Percentiles rank a stretch among this genome's conserved stretches.
Conservation (phyloP, 371 early-diverging fungal species). For the Choanephora cucurbitarum region DNA sequence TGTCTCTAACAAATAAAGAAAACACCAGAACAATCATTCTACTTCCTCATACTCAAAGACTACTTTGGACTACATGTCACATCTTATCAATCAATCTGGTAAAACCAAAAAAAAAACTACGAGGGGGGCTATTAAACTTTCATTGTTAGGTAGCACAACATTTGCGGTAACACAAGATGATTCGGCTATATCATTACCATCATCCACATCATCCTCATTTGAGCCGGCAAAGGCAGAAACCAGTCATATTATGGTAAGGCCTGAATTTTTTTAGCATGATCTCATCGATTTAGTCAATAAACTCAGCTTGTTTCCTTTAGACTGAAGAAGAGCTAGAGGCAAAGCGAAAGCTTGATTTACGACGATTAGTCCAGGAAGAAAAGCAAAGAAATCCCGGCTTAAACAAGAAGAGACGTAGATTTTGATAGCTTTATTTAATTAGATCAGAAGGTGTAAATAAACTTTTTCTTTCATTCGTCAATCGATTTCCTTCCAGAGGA, state of each 20-base stretch:
- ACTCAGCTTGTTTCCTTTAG: no score
- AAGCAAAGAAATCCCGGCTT: not conserved
- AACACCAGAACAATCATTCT: not conserved
- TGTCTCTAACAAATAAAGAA: not conserved
- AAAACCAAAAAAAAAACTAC: no score
- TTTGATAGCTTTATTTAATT: not conserved
- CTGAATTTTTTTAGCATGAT: slow-evolving; percentile 1
- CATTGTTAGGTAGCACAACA: no score
- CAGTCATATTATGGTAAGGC: slow-evolving; percentile 4
- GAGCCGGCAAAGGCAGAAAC: not conserved
- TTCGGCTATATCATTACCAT: no score
- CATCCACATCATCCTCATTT: no score
- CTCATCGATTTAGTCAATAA: no score
- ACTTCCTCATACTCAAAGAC: slow-evolving; percentile 7
- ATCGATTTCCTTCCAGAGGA: not conserved
- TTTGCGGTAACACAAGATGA: not conserved
- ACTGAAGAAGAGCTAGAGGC: slow-evolving; percentile 6
- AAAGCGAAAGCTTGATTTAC: slow-evolving; percentile 3
- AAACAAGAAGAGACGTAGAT: slow-evolving; percentile 4
- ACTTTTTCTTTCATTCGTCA: not conserved
- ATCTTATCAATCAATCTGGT: slow-evolving; percentile 1
- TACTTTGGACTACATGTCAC: slow-evolving; percentile 3
- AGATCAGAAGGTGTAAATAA: slow-evolving; percentile 12
- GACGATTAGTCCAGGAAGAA: slow-evolving; percentile 4
- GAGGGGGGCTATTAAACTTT: no score